These are phyloP conservation scores for Wakefieldia striispora DNA, from an alignment of 768 basidiomycete species.

Conservation along the genomic window DNA sequence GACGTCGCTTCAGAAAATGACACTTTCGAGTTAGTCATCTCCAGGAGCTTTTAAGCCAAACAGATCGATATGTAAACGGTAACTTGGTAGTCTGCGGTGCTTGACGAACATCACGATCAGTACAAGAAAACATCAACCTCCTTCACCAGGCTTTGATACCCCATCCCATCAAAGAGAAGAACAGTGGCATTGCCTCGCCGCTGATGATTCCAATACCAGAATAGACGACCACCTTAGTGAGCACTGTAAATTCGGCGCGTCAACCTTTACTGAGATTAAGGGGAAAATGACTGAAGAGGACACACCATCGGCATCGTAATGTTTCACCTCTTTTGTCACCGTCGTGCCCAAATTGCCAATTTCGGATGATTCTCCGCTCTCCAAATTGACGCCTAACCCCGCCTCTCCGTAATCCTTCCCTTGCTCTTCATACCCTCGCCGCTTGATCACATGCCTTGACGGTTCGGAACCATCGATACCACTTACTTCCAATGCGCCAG, in stretches of 20 bases:
- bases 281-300: constrained; percentile 9
- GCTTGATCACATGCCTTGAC: constrained; percentile 32
- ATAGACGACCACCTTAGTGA: constrained; percentile 91
- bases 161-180: constrained; percentile 70
- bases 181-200: constrained; percentile 56
- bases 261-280: constrained; percentile 3
- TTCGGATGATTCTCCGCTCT: constrained; percentile 22
- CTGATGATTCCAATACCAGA: constrained; percentile 78
- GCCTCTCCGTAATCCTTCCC: constrained; percentile 11
- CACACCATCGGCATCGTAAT: constrained; percentile 86
- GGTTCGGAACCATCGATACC: constrained; percentile 38
- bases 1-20: too few relatives aligned
- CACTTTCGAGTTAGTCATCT: too few relatives aligned
- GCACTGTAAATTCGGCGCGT: constrained; percentile 42
- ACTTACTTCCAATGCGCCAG: constrained; percentile 39
- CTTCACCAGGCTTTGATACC: constrained; percentile 47
- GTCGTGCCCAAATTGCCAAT: constrained; percentile 31
- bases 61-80: too few relatives aligned
- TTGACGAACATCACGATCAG: too few relatives aligned
- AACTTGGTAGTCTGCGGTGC: too few relatives aligned
- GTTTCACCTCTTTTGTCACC: constrained; percentile 44
- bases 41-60: too few relatives aligned
- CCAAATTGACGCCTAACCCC: constrained; percentile 30
- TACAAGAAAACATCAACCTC: background rate
- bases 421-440: constrained; percentile 13